Evolutionary conservation across 441 rosid species (phyloP), one percentile per base, ranked within the genome.

Genomic region (Francoa sonchifolia): DNA sequence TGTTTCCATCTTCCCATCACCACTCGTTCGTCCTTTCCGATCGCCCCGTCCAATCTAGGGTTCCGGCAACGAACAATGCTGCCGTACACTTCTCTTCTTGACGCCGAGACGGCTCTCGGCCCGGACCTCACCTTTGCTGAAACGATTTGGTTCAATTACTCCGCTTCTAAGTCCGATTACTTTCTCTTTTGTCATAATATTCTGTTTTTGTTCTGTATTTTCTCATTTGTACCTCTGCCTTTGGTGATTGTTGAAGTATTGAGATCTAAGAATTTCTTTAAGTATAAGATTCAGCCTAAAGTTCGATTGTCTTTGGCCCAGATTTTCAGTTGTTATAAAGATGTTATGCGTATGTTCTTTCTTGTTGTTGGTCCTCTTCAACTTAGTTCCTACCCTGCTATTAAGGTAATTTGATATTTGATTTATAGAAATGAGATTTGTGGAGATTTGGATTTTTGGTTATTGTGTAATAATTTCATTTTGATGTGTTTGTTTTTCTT

Each of bases 271-370:
- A 56, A 65, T 30, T 51, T 84, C 38, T 68, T 69, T 22, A 58
- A 50, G 47, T 72, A 67, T 67, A 88, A 88, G 85, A 84, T 88
- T 69, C 97, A 88, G 64, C 95, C 94, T 18, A 88, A 84, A 47
- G 94, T 77, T n/a, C 58, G 61, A 34, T 46, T 73, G 42, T 67
- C 98, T 1, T 33, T 39, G 0, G 39, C 76, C 4, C 94, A 89
- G 21, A 74, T 79, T 68, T 31, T 82, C 38, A 43, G 23, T 5
- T 89, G 98, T 40, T 89, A 85, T 62, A 72, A 45, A 67, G 89
- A 77, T 62, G 96, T 85, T 10, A 67, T 89, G 83, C 49, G 54
- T 36, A 81, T 73, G 85, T 84, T 88, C 54, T 54, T 81, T 34
- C 38, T 79, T 42, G 71, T 88, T 32, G 94, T 88, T 22, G 83